Conservation (phyloP, 106 monocot genomes). For the Hemerocallis citrina region DNA sequence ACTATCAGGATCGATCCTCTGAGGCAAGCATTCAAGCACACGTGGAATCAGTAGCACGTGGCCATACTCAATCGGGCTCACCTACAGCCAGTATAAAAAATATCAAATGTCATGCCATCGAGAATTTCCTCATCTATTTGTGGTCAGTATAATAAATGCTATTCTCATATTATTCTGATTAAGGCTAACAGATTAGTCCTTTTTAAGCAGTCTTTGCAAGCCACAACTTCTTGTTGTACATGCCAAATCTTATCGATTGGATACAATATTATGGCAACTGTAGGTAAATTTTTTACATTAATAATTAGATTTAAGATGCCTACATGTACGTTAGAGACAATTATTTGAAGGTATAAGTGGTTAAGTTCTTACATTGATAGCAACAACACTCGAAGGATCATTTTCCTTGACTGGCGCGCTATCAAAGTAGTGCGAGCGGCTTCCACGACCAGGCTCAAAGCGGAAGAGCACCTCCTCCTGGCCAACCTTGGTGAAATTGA, state of each 20-base stretch:
- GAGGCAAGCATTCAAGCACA: conserved; percentile 36
- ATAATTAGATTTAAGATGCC: not conserved
- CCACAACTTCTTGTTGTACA: not conserved
- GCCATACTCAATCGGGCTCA: conserved; percentile 43
- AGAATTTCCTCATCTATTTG: not conserved
- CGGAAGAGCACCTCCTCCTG: conserved; percentile 41
- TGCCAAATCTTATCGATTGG: not conserved
- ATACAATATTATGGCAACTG: too few relatives aligned
- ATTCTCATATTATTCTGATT: not conserved
- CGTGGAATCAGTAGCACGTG: conserved; percentile 43
- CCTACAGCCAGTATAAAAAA: conserved; percentile 10
- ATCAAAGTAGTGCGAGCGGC: conserved; percentile 16
- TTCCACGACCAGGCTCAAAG: conserved; percentile 20
- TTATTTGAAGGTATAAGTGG: not conserved
- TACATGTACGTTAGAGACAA: too few relatives aligned
- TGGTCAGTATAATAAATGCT: not conserved
- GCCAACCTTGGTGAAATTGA: conserved; percentile 49
- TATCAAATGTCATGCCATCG: not conserved
- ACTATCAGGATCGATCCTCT: conserved; percentile 40
- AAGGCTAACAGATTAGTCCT: not conserved
- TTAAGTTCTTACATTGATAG: conserved; percentile 29
- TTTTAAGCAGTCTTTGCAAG: not conserved
- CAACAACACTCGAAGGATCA: conserved; percentile 26
- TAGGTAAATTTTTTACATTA: not conserved
- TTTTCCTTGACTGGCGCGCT: conserved; percentile 7